These are phyloP conservation scores for Cystoisospora suis DNA, from an alignment of 169 alveolate genomes.

Conservation along the genomic window DNA sequence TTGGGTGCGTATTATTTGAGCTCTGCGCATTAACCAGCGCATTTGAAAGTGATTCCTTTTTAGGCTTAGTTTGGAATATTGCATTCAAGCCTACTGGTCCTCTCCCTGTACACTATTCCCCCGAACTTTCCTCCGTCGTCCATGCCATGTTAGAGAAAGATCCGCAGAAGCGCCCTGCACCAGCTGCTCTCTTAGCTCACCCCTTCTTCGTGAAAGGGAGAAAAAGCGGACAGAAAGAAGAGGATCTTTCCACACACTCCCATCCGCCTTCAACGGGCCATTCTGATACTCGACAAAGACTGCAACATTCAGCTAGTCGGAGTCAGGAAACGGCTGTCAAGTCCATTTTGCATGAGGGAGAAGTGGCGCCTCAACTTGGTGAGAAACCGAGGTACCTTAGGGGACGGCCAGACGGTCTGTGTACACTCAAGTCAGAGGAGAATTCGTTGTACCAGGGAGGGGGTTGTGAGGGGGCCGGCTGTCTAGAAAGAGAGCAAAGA, in stretches of 20 bases:
- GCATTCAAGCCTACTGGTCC: conserved; percentile 80
- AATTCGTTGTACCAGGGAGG: too few relatives aligned
- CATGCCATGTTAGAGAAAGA: conserved; percentile 44
- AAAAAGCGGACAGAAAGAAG: background rate
- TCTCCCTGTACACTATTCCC: conserved; percentile 61
- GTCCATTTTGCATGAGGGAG: too few relatives aligned
- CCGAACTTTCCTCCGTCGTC: conserved; percentile 19
- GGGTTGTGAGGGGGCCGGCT: too few relatives aligned
- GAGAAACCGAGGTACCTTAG: background rate
- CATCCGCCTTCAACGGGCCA: too few relatives aligned
- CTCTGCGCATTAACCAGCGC: conserved; percentile 87
- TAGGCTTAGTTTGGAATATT: conserved; percentile 84
- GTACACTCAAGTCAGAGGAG: too few relatives aligned
- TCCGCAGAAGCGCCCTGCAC: conserved; percentile 41
- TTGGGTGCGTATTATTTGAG: conserved; percentile 91
- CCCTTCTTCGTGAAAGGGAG: background rate
- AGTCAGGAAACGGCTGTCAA: too few relatives aligned
- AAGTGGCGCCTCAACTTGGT: too few relatives aligned
- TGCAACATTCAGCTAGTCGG: too few relatives aligned
- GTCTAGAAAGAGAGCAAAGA: too few relatives aligned
- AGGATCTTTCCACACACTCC: background rate
- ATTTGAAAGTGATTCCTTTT: conserved; percentile 82
- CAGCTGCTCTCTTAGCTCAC: conserved; percentile 17
- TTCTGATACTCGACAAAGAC: too few relatives aligned
- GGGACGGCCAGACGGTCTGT: too few relatives aligned